Evolutionary conservation across 495 filamentous ascomycete species (phyloP).

Genomic region (Penicillium atrosanguineum): DNA sequence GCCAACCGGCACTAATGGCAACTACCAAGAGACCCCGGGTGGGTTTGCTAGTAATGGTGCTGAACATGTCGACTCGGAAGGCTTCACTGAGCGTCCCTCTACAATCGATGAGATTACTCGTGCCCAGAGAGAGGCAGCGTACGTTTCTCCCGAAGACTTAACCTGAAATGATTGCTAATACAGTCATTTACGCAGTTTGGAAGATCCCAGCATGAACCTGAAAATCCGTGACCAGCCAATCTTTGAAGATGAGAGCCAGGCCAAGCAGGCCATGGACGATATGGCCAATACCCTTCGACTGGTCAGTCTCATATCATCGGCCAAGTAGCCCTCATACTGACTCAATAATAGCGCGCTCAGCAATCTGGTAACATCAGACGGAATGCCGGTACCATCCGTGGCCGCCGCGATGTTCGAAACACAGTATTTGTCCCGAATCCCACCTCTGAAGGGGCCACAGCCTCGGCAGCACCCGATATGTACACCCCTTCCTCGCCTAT

Average conservation of each 20-base stretch:
- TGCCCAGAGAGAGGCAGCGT: slow-evolving; percentile 73
- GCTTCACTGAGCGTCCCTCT: slow-evolving; percentile 65
- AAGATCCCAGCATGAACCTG: slow-evolving; percentile 78
- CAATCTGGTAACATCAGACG: slow-evolving; percentile 54
- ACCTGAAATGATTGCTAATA: slow-evolving; percentile 15
- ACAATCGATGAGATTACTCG: slow-evolving; percentile 77
- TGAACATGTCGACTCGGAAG: slow-evolving; percentile 51
- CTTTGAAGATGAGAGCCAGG: slow-evolving; percentile 85
- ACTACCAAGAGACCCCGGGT: slow-evolving; percentile 17
- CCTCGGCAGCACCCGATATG: slow-evolving; percentile 12
- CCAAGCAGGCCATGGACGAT: slow-evolving; percentile 82
- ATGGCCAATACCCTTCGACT: slow-evolving; percentile 83
- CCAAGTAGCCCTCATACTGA: not conserved
- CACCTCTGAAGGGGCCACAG: slow-evolving; percentile 13
- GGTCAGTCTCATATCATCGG: slow-evolving; percentile 37
- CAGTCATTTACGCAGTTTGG: slow-evolving; percentile 41
- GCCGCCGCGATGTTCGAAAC: slow-evolving; percentile 87
- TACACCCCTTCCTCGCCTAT: slow-evolving; percentile 36
- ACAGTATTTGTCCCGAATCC: slow-evolving; percentile 72
- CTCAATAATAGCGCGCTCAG: slow-evolving; percentile 46
- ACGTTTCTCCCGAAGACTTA: slow-evolving; percentile 20
- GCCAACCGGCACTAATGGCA: slow-evolving; percentile 30
- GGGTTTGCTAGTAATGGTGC: slow-evolving; percentile 18
- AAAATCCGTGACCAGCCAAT: slow-evolving; percentile 93
- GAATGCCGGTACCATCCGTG: slow-evolving; percentile 75